Conservation (phyloP, 257 asterid species). For the Solanum commersonii region DNA sequence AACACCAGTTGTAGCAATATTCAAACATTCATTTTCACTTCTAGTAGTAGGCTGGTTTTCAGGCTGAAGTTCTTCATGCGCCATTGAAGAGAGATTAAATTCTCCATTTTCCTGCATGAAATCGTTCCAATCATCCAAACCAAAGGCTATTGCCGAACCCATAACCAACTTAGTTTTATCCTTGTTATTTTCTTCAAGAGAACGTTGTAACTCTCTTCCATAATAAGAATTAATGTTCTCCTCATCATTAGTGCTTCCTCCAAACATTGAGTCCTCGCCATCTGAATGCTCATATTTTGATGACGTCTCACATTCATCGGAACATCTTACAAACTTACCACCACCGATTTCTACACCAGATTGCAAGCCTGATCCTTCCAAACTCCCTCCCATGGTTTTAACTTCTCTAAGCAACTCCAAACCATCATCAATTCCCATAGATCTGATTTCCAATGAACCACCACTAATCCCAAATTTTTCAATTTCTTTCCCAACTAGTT, state of each 20-base stretch:
- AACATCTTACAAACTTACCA: slow-evolving; percentile 23
- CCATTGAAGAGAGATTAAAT: slow-evolving; percentile 14
- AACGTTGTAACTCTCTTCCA: slow-evolving; percentile 8
- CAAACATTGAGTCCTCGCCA: slow-evolving; percentile 82
- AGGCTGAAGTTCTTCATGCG: slow-evolving; percentile 21
- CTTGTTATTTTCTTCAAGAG: slow-evolving; percentile 16
- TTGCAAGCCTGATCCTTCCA: slow-evolving; percentile 5
- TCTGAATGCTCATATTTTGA: slow-evolving; percentile 59
- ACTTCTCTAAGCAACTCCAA: neutral
- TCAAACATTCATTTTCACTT: slow-evolving; percentile 14
- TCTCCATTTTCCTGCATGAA: slow-evolving; percentile 45
- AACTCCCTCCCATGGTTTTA: slow-evolving; percentile 2
- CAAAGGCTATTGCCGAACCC: slow-evolving; percentile 74
- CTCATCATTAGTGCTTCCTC: slow-evolving; percentile 55
- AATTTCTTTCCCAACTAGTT: neutral
- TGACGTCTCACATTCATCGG: slow-evolving; percentile 39
- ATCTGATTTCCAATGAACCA: neutral
- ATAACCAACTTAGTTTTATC: slow-evolving; percentile 38
- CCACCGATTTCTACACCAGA: slow-evolving; percentile 14
- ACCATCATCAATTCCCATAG: slow-evolving; percentile 5
- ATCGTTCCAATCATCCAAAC: slow-evolving; percentile 77
- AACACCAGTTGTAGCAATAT: slow-evolving; percentile 12
- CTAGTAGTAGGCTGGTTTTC: slow-evolving; percentile 6
- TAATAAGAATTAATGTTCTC: slow-evolving; percentile 20
- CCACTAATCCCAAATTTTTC: neutral